Base-by-base conservation (phyloP, 192 early-diverging fungal genomes). In the Rhizoclosmatium globosum region DNA sequence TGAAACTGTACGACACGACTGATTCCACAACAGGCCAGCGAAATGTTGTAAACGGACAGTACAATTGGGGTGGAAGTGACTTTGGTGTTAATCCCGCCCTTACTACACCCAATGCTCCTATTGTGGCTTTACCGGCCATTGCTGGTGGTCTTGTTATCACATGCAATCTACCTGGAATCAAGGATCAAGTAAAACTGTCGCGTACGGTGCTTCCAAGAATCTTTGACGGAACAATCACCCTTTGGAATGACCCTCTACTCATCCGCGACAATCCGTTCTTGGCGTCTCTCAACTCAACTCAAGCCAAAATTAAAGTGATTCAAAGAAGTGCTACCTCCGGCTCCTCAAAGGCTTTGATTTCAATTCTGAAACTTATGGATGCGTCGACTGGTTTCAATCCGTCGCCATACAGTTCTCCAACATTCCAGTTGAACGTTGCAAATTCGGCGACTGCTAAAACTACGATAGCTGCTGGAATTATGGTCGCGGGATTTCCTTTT, bases 121-220 rank as follows among this genome's bases (percentile, higher is more conserved):
- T 64, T 21, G 61, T 64, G 6, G 61, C 13, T 21, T 21, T 64
- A 0, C 61, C 61, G 7, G 61, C 61, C 7, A 21, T 64, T 64
- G 61, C 21, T 64, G 61, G 61, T 38, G 61, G 61, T 64, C 61
- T 64, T 21, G 61, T 64, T 11, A 64, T 64, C 21, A 41, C 61
- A 11, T 21, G 7, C 61, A 64, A 64, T 64, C 61, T 64, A 9
- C 50, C 50, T 53, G 50, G 50, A 13, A 64, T 17, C 21, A 7
- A 41, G 11, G 21, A 17, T 64, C 50, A 7, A 7, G 61, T 64
- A 7, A 64, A 64, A 64, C 39, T 64, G 7, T 7, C 61, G 9
- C 61, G 61, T 21, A 21, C 7, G 7, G 61, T 41, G 7, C 61
- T 64, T 21, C 61, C 61, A 21, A 6, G 61, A 7, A 64, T 64